Percentiles rank a stretch among this genome's conserved stretches.
Evolutionary conservation across 1,284 basidiomycete genomes (phyloP).

Genomic region (Trametes versicolor): DNA sequence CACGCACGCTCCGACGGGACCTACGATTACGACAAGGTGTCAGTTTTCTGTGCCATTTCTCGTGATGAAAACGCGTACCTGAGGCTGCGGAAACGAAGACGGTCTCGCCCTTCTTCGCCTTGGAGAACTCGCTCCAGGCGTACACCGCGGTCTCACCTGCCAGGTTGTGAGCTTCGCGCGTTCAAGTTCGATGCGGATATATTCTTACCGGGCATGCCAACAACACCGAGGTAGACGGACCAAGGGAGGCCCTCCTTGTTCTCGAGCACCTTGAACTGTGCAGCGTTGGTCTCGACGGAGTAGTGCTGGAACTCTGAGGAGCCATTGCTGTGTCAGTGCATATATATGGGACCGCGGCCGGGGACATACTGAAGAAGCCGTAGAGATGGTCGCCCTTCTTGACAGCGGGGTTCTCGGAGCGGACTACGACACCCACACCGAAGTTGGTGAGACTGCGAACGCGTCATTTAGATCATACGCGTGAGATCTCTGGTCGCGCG

Average conservation of each 20-base stretch:
- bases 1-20: conserved; percentile 35
- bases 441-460: conserved; percentile 30
- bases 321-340: neutral
- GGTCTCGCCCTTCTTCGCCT: conserved; percentile 37
- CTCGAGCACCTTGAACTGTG: conserved; percentile 36
- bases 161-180: neutral
- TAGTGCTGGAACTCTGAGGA: conserved; percentile 39
- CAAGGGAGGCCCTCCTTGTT: conserved; percentile 43
- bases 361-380: conserved; percentile 43
- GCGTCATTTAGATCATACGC: neutral
- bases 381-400: conserved; percentile 56
- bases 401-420: conserved; percentile 51
- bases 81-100: conserved; percentile 38
- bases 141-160: conserved; percentile 41
- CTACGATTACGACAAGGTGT: neutral
- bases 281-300: conserved; percentile 17
- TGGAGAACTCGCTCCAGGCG: conserved; percentile 39
- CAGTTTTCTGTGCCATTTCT: neutral
- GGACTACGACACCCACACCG: conserved; percentile 55
- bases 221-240: conserved; percentile 44
- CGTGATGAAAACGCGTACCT: conserved; percentile 15
- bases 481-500: too few relatives aligned
- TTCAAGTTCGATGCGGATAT: neutral
- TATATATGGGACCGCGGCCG: neutral
- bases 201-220: conserved; percentile 45